Evolutionary conservation across 202 grass and related monocot genomes (phyloP), one percentile per base, ranked within the genome.

Genomic region (Setaria italica): DNA sequence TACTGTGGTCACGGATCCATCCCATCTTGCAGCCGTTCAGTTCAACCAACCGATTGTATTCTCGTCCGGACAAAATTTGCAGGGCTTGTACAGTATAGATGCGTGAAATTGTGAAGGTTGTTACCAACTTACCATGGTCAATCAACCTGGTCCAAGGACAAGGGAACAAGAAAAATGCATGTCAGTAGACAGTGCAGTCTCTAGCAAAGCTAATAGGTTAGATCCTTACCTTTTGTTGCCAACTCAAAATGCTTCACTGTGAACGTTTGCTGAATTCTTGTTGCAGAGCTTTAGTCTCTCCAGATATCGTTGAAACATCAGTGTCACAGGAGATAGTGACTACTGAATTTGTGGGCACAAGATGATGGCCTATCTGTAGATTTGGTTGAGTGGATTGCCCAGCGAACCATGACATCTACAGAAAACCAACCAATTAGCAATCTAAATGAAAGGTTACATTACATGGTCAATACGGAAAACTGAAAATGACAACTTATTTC

Each of bases 361-460:
- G 82, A 37, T 2, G 1, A 45, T 74, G 16, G 10, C 35, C 51
- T 55, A 79, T 86, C 67, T 66, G 25, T 74, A 41, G 7, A 59
- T 73, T 41, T 71, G 30, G 67, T 53, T 30, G 41, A 66, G 15
- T 50, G 58, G 48, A 42, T 21, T 49, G 3, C 73, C 47, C 48
- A 19, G 32, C 12, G 8, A 90, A 67, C 84, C 15, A 56, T 73
- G 88, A 58, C 70, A 82, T 86, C 65, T 79, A 70, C 39, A 55
- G 62, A 82, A 84, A 83, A 9, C 5, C 48, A 83, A 67, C 39
- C n/a, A 62, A 17, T 74, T 67, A 90, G 51, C 50, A 55, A 43
- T 29, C 14, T 29, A 80, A 62, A 70, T 70, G 35, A 50, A 47
- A 49, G 9, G 17, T 21, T n/a, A 6, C 9, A 74, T 55, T 55